A percentile compares a stretch with the other conserved stretches of the same genome.
Conservation (phyloP, 495 filamentous ascomycete genomes). For the Umbilicaria muhlenbergii region DNA sequence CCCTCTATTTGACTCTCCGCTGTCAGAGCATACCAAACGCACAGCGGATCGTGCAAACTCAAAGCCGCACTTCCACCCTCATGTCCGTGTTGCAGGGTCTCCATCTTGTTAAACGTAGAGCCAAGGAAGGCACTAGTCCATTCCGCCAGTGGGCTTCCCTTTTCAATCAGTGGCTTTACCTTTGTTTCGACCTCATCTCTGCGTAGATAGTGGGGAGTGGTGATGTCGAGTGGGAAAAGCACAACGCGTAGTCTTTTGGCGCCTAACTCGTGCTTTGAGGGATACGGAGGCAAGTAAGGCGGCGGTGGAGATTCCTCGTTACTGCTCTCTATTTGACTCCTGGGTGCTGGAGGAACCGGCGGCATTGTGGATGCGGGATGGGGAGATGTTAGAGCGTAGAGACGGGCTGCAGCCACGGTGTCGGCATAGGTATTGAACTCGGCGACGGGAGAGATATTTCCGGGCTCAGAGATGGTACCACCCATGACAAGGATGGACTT, state of each 20-base stretch:
- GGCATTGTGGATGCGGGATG: constrained; percentile 57
- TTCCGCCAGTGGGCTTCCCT: constrained; percentile 61
- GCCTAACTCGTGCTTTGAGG: constrained; percentile 32
- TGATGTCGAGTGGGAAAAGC: constrained; percentile 83
- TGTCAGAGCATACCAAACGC: constrained; percentile 72
- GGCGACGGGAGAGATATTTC: constrained; percentile 66
- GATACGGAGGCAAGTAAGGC: constrained; percentile 44
- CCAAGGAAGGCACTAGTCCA: constrained; percentile 69
- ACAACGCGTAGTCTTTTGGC: constrained; percentile 53
- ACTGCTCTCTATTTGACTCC: neutral
- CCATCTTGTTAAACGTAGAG: constrained; percentile 62
- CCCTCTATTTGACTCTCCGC: constrained; percentile 25
- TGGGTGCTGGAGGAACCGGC: constrained; percentile 23
- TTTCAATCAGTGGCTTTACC: constrained; percentile 29
- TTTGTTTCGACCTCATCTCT: constrained; percentile 40
- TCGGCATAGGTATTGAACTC: constrained; percentile 83
- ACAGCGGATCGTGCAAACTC: constrained; percentile 76
- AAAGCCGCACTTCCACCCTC: constrained; percentile 41
- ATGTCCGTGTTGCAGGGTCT: constrained; percentile 35
- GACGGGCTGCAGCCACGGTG: constrained; percentile 66
- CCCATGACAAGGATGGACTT: constrained; percentile 97
- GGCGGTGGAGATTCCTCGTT: constrained; percentile 15
- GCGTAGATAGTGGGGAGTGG: constrained; percentile 53
- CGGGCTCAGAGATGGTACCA: constrained; percentile 59
- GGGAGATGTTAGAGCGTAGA: constrained; percentile 80